Evolutionary conservation across 805 yeast species (phyloP).

Genomic region (Danielozyma ontarioensis): DNA sequence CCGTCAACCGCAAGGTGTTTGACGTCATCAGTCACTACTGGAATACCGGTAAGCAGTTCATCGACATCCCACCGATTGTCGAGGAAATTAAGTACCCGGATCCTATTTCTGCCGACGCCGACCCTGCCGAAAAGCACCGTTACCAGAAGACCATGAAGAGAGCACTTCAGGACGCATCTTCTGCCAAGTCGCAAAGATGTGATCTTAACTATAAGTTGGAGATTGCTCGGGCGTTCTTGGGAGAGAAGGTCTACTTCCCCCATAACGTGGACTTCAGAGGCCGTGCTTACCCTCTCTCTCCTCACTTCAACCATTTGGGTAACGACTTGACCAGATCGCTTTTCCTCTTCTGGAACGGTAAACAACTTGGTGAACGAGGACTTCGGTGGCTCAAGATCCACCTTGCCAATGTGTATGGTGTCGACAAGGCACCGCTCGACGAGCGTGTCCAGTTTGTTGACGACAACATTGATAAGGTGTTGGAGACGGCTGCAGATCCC

Average conservation of each 20-base stretch:
- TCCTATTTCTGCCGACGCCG: slow-evolving; percentile 59
- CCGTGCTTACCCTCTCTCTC: slow-evolving; percentile 76
- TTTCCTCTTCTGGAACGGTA: slow-evolving; percentile 73
- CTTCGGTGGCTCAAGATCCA: slow-evolving; percentile 73
- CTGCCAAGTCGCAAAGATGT: slow-evolving; percentile 82
- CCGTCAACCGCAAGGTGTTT: slow-evolving; percentile 71
- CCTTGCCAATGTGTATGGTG: slow-evolving; percentile 66
- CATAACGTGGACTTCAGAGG: slow-evolving; percentile 82
- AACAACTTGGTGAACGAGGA: slow-evolving; percentile 58
- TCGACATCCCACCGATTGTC: slow-evolving; percentile 56
- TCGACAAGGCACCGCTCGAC: slow-evolving; percentile 64
- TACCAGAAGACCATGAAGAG: slow-evolving; percentile 62
- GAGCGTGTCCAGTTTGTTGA: slow-evolving; percentile 61
- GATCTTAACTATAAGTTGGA: slow-evolving; percentile 91
- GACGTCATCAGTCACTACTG: slow-evolving; percentile 70
- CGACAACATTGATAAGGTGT: slow-evolving; percentile 48
- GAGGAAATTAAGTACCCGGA: slow-evolving; percentile 31
- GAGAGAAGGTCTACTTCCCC: slow-evolving; percentile 73
- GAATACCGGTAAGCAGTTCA: slow-evolving; percentile 78
- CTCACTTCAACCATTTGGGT: slow-evolving; percentile 77
- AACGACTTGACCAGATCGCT: slow-evolving; percentile 72
- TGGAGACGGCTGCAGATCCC: slow-evolving; percentile 62
- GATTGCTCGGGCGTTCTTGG: slow-evolving; percentile 86
- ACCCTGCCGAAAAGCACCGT: slow-evolving; percentile 63
- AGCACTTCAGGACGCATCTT: slow-evolving; percentile 54